Percentiles rank a stretch among this genome's conserved stretches.
Conservation (phyloP, 768 basidiomycete genomes). For the Favolaschia claudopus region DNA sequence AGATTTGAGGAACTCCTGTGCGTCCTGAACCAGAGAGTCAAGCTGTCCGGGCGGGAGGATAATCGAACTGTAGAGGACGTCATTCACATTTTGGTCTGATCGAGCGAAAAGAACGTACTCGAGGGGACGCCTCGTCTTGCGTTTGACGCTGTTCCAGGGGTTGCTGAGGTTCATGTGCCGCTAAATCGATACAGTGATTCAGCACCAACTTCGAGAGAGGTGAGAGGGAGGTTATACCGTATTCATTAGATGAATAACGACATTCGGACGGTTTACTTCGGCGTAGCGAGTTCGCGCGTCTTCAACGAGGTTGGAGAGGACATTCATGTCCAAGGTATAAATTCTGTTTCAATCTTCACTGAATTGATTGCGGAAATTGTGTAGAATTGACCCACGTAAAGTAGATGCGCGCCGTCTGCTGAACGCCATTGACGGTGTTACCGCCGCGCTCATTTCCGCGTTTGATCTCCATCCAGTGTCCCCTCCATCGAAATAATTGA, state of each 20-base stretch:
- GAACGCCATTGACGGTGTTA: not conserved
- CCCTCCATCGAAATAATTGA: constrained; percentile 51
- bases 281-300: constrained; percentile 44
- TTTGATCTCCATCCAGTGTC: constrained; percentile 48
- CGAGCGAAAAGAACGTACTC: not conserved
- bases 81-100: not conserved
- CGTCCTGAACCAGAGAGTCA: constrained; percentile 56
- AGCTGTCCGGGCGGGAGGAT: constrained; percentile 57
- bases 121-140: constrained; percentile 58
- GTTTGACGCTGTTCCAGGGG: constrained; percentile 54
- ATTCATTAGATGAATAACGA: constrained; percentile 44
- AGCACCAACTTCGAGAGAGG: not conserved
- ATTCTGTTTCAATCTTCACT: no score
- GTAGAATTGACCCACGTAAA: constrained; percentile 37
- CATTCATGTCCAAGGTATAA: constrained; percentile 47
- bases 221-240: constrained; percentile 30
- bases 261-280: constrained; percentile 43
- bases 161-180: constrained; percentile 44
- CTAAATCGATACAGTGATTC: constrained; percentile 30
- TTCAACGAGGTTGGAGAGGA: constrained; percentile 44
- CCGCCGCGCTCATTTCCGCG: constrained; percentile 30
- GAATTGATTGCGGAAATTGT: not conserved
- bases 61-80: constrained; percentile 46
- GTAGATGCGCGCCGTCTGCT: constrained; percentile 30
- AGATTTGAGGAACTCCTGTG: constrained; percentile 58